Evolutionary conservation across 768 basidiomycete species (phyloP), one percentile per base, ranked within the genome.

Genomic region (Rhizopogon roseolus): DNA sequence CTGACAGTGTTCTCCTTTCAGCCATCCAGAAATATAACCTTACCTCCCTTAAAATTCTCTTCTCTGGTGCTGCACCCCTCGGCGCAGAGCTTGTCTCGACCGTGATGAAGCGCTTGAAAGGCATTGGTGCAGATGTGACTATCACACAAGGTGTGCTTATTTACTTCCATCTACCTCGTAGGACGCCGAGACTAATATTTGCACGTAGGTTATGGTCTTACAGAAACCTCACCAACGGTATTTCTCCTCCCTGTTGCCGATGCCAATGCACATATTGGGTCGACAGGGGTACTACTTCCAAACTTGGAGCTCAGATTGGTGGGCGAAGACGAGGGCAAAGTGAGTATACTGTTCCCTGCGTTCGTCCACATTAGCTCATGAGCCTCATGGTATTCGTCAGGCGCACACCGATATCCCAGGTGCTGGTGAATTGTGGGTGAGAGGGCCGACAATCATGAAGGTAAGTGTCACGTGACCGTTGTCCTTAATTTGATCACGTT

Each of bases 11-110:
- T 29, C 7, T 36, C 4, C 45, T 5, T 17, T 32, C 50, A 86
- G 87, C 79, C 10, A 77, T 90, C 5, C 78, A 80, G 54, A 70
- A 85, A 61, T 86, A 87, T 65, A 78, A 93, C 62, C 60, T 94
- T 43, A 78, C 78, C 0, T 78, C 81, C 2, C 63, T 94, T 13
- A 63, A 73, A 19, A 61, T 77, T 3, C 59, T 93, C 34, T 75
- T 82, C 56, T 88, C 82, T 4, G 93, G 90, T 3, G 93, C 92
- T 0, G 93, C 93, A 1, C 93, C 93, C 0, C 70, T 94, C 2
- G 85, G 87, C 0, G 75, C 78, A 1, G 79, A 81, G 2, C 73
- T 94, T 16, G 79, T 81, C 2, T 70, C 74, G 22, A 71, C 80
- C 22, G 79, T 84, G 14, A 60, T 67, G 39, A 54, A 59, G 11